Evolutionary conservation across 352 stramenopile genomes (phyloP).

Genomic region (Phytophthora agathidicida): DNA sequence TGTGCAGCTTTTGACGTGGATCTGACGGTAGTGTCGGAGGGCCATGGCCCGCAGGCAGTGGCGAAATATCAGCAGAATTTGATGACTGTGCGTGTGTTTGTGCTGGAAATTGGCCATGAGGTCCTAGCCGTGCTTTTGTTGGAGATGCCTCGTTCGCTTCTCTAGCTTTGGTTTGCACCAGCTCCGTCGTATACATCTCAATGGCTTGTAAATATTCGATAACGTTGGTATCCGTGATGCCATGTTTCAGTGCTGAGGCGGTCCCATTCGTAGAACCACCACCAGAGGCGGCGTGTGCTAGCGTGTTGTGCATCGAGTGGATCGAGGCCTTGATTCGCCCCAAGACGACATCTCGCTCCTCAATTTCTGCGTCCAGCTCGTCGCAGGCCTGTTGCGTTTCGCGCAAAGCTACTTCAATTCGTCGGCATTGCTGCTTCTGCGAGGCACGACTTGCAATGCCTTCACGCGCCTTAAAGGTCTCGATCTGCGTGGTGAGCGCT

Average conservation of each 20-base stretch:
- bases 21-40: conserved; percentile 59
- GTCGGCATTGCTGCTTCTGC: conserved; percentile 62
- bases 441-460: conserved; percentile 62
- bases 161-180: conserved; percentile 50
- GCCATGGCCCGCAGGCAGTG: conserved; percentile 48
- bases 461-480: conserved; percentile 73
- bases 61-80: not conserved
- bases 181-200: conserved; percentile 68
- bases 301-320: conserved; percentile 76
- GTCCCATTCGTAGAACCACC: conserved; percentile 26
- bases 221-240: conserved; percentile 59
- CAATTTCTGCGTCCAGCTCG: conserved; percentile 59
- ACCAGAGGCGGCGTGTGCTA: conserved; percentile 58
- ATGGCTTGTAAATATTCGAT: conserved; percentile 82
- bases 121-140: conserved; percentile 11
- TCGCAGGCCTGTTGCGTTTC: conserved; percentile 45
- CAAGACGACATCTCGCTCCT: conserved; percentile 60
- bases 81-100: conserved; percentile 10
- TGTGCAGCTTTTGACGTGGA: conserved; percentile 55
- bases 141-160: conserved; percentile 13
- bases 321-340: conserved; percentile 69
- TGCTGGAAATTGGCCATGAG: not conserved
- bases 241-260: conserved; percentile 21
- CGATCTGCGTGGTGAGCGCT: conserved; percentile 48
- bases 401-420: conserved; percentile 44